phyloP scores from a whole-genome alignment of 805 yeast species.

The Saturnispora sekii region DNA sequence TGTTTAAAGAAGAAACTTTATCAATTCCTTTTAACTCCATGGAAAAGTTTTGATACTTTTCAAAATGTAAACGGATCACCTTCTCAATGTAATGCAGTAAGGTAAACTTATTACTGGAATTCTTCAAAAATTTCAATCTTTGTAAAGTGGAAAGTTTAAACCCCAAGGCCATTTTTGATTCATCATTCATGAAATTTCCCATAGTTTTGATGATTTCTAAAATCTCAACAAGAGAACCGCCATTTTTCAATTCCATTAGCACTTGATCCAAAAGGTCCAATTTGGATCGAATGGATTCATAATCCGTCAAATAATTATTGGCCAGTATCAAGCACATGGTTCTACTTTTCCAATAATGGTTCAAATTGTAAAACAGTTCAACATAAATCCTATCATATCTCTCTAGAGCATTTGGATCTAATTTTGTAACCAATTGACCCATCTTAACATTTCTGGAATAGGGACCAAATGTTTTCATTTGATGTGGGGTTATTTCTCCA shows the following conservation, averaged over 20 bases:
- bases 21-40: conserved; percentile 46
- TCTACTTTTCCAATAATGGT: conserved; percentile 64
- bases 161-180: conserved; percentile 57
- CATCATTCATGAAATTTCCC: conserved; percentile 75
- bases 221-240: conserved; percentile 45
- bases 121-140: conserved; percentile 63
- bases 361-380: conserved; percentile 57
- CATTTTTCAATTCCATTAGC: conserved; percentile 40
- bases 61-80: conserved; percentile 53
- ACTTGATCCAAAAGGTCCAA: conserved; percentile 52
- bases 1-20: conserved; percentile 49
- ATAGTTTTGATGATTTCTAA: conserved; percentile 59
- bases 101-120: conserved; percentile 57
- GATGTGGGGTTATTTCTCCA: conserved; percentile 45
- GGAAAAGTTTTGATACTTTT: conserved; percentile 51
- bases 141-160: conserved; percentile 61
- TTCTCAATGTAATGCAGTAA: conserved; percentile 69
- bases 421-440: conserved; percentile 34
- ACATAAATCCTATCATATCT: conserved; percentile 63
- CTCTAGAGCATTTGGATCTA: conserved; percentile 48
- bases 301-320: conserved; percentile 54
- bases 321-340: conserved; percentile 51
- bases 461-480: conserved; percentile 52
- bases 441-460: conserved; percentile 43
- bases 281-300: conserved; percentile 48